Evolutionary conservation across 2,329 filamentous ascomycete genomes (phyloP), one percentile per base, ranked within the genome.

Genomic region (Calonectria fujianensis): DNA sequence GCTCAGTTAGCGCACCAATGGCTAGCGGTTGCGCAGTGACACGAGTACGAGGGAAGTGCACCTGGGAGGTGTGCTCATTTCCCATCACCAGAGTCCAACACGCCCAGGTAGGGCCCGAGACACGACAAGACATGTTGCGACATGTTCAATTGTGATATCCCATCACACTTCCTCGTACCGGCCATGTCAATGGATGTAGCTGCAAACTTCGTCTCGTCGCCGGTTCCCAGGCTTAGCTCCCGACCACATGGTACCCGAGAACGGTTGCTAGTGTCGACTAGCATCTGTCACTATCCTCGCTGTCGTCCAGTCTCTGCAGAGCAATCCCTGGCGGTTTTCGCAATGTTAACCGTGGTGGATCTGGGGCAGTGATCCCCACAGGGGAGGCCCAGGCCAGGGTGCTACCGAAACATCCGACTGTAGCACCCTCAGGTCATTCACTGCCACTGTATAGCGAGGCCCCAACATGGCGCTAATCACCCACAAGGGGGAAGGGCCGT

Each of bases 351-450:
- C 57, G 57, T 41, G 27, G 57, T 63, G 57, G 57, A 63, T 63
- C 57, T 41, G 57, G 57, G 37, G 37, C 27, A 63, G 24, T 39
- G 35, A 41, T 39, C 35, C 57, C 32, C 57, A 18, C 24, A 57
- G 7, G 11, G 52, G 29, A 57, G 18, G n/a, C 24, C 57, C 3
- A 27, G 35, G 5, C 57, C 37, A 29, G 37, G 57, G 57, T 29
- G 8, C 37, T 27, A 63, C 57, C 37, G 57, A 63, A 41, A 39
- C 57, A 41, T 63, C 57, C 57, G 57, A 32, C 52, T 57, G 31
- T 20, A 35, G 52, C 52, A 18, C 18, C 52, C 52, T 57, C 52
- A 31, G 52, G 51, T 32, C 20, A 11, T 8, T 54, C 27, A 18
- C 52, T 13, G 31, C 18, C 52, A 32, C 45, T 24, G n/a, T 9